Evolutionary conservation across 495 filamentous ascomycete species (phyloP).

Genomic region (Entonaema liquescens): DNA sequence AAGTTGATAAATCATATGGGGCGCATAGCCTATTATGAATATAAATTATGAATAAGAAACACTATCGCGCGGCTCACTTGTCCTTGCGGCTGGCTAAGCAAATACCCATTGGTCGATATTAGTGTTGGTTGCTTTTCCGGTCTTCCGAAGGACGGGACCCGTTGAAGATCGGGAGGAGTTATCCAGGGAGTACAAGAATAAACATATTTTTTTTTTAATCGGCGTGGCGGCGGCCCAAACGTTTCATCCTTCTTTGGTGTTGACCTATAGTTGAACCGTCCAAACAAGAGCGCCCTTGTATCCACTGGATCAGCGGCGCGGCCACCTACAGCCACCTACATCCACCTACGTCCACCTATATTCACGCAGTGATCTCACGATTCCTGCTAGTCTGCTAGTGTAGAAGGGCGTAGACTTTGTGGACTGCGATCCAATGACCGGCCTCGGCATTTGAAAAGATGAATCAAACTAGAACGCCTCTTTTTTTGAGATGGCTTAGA

Average conservation of each 20-base stretch:
- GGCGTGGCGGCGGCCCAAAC: constrained; percentile 25
- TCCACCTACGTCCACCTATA: too few relatives aligned
- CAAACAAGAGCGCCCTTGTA: constrained; percentile 1
- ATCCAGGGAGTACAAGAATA: constrained; percentile 1
- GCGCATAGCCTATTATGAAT: not conserved
- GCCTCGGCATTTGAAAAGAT: not conserved
- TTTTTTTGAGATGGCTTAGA: not conserved
- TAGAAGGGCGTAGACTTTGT: not conserved
- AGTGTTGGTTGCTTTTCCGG: constrained; percentile 1
- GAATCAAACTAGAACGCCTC: not conserved
- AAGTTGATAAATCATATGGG: not conserved
- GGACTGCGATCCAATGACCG: not conserved
- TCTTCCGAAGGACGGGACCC: constrained; percentile 3
- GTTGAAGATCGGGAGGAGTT: constrained; percentile 6
- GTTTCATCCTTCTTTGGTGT: constrained; percentile 34
- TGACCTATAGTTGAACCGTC: constrained; percentile 14
- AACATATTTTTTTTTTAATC: not conserved
- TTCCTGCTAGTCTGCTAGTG: not conserved
- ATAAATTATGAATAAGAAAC: not conserved
- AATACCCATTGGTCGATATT: constrained; percentile 1
- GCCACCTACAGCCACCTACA: too few relatives aligned
- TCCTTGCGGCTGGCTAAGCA: not conserved
- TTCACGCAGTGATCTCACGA: not conserved
- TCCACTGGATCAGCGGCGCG: constrained; percentile 10
- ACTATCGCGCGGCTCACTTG: not conserved